Percentiles rank a stretch among this genome's conserved stretches.
These are phyloP conservation scores for Coniochaeta sp. DNA, from an alignment of 2,329 filamentous ascomycete species.

Conservation along the genomic window DNA sequence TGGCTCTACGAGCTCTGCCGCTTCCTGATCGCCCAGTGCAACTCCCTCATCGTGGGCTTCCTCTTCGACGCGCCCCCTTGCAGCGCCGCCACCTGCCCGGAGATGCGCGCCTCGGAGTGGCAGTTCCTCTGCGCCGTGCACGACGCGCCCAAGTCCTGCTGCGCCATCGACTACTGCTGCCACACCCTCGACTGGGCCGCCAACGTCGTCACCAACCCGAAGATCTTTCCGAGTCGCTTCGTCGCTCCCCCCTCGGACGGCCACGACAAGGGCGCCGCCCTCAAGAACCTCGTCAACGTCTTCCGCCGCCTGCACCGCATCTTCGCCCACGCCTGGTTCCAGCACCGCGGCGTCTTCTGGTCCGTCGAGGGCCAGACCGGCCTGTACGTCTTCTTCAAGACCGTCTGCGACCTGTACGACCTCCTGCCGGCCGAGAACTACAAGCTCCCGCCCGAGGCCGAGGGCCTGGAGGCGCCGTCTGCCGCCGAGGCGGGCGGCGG, in stretches of 20 bases:
- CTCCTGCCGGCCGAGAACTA: conserved; percentile 91
- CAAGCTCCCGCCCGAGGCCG: conserved; percentile 87
- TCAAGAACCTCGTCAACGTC: conserved; percentile 87
- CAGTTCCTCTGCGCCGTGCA: conserved; percentile 98
- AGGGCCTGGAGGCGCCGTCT: conserved; percentile 57
- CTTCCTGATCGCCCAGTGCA: conserved; percentile 91
- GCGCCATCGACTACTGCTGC: conserved; percentile 98
- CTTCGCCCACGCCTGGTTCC: conserved; percentile 98
- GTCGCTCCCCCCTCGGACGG: conserved; percentile 42
- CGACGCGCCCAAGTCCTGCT: conserved; percentile 92
- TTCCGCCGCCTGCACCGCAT: conserved; percentile 92
- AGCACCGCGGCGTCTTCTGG: conserved; percentile 94
- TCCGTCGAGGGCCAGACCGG: conserved; percentile 85
- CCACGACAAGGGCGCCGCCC: conserved; percentile 55
- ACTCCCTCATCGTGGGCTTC: conserved; percentile 85
- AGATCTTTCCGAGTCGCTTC: conserved; percentile 88
- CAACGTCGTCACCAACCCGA: conserved; percentile 87
- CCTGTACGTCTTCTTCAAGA: conserved; percentile 94
- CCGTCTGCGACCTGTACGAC: conserved; percentile 86
- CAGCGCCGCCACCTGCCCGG: conserved; percentile 81
- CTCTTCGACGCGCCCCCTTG: conserved; percentile 88
- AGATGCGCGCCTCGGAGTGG: conserved; percentile 99
- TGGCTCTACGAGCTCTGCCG: conserved; percentile 98
- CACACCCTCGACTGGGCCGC: conserved; percentile 98
- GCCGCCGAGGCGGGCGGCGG: neutral